Conservation (phyloP, 2,329 filamentous ascomycete genomes). For the Metarhizium guizhouense region DNA sequence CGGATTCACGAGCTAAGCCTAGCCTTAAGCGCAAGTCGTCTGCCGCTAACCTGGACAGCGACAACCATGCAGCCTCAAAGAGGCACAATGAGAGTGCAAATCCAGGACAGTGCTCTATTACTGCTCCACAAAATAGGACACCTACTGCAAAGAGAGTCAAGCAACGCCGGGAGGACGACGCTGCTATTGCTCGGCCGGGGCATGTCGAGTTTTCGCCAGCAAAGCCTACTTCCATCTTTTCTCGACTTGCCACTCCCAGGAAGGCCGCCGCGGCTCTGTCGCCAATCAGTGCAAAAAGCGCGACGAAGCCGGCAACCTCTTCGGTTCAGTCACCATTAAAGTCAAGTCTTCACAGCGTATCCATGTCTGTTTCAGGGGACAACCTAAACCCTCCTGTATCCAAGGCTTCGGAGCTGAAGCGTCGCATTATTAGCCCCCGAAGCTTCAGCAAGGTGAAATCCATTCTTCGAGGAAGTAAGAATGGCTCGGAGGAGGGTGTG, state of each 20-base stretch:
- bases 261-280: conserved; percentile 46
- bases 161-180: conserved; percentile 58
- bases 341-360: conserved; percentile 29
- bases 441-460: conserved; percentile 50
- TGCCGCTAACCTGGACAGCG: conserved; percentile 22
- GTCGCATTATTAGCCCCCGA: conserved; percentile 36
- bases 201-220: conserved; percentile 35
- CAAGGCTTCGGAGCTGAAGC: conserved; percentile 23
- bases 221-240: conserved; percentile 39
- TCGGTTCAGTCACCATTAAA: conserved; percentile 39
- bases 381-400: conserved; percentile 22
- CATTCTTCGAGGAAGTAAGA: conserved; percentile 38
- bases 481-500: conserved; percentile 27
- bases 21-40: conserved; percentile 24
- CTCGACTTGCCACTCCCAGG: conserved; percentile 66
- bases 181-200: conserved; percentile 52
- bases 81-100: conserved; percentile 14
- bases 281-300: conserved; percentile 40
- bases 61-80: conserved; percentile 11
- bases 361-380: conserved; percentile 31
- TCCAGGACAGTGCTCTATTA: conserved; percentile 9
- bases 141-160: conserved; percentile 61
- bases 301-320: conserved; percentile 18
- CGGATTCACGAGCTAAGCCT: conserved; percentile 25
- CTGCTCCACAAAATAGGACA: conserved; percentile 1